These are phyloP conservation scores for Leccinum brunneo-olivaceum DNA, from an alignment of 1,284 basidiomycete genomes.

Conservation along the genomic window DNA sequence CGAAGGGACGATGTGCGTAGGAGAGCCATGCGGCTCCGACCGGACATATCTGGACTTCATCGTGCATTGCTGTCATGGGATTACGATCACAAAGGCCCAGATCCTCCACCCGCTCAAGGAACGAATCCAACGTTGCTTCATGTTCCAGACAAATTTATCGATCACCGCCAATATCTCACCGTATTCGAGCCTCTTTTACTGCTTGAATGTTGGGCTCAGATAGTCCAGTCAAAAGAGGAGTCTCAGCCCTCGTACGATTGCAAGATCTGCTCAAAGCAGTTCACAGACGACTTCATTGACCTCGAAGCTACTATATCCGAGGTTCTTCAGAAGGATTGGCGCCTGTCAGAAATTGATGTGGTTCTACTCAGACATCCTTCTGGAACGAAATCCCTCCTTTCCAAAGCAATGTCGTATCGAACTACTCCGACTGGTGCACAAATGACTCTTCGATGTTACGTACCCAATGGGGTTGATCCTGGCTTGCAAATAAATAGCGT, in stretches of 20 bases:
- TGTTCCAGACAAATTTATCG: constrained; percentile 65
- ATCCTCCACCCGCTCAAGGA: constrained; percentile 48
- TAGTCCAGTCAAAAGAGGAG: constrained; percentile 72
- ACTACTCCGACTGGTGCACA: constrained; percentile 46
- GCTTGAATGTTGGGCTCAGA: constrained; percentile 90
- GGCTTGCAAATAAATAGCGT: constrained; percentile 57
- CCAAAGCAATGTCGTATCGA: constrained; percentile 73
- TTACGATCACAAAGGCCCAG: constrained; percentile 62
- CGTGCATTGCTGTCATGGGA: constrained; percentile 83
- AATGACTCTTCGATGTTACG: constrained; percentile 45
- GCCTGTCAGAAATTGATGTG: constrained; percentile 73
- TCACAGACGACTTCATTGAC: constrained; percentile 68
- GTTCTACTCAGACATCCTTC: constrained; percentile 59
- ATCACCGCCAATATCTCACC: constrained; percentile 64
- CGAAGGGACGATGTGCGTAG: constrained; percentile 58
- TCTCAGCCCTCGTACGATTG: constrained; percentile 46
- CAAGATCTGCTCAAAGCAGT: constrained; percentile 58
- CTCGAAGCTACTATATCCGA: constrained; percentile 60
- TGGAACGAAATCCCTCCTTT: constrained; percentile 53
- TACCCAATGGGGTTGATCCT: constrained; percentile 39
- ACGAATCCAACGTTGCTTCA: constrained; percentile 31
- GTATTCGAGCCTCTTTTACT: constrained; percentile 86
- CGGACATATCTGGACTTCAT: constrained; percentile 78
- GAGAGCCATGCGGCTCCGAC: constrained; percentile 69
- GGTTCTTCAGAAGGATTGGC: constrained; percentile 62